Conservation (phyloP, 179 eudicot genomes). For the Drosera spatulata region DNA sequence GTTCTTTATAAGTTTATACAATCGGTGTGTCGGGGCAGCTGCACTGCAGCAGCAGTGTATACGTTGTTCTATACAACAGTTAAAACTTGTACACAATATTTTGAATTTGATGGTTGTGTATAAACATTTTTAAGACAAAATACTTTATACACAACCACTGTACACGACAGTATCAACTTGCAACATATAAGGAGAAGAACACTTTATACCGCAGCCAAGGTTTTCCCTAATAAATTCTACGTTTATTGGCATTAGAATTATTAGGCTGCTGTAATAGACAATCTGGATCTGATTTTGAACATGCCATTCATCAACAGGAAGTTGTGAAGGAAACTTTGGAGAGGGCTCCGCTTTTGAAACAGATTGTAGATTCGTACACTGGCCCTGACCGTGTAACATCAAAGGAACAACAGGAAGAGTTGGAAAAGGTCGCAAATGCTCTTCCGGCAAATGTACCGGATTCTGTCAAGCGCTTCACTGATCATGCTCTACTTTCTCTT, state of each 20-base stretch:
- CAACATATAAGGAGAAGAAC: no score
- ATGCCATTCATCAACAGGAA: conserved; percentile 26
- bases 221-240: no score
- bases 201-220: no score
- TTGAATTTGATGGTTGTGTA: no score
- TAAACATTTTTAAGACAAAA: no score
- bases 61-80: no score
- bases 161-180: no score
- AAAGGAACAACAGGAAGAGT: conserved; percentile 65
- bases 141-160: no score
- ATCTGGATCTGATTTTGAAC: neutral
- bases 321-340: conserved; percentile 61
- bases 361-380: conserved; percentile 59
- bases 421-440: conserved; percentile 80
- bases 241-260: neutral
- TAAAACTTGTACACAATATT: no score
- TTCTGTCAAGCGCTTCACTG: conserved; percentile 66
- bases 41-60: no score
- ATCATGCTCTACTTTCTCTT: conserved; percentile 74
- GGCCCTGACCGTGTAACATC: conserved; percentile 88
- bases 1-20: no score
- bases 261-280: neutral
- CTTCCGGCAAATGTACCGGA: conserved; percentile 59
- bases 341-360: conserved; percentile 63
- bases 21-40: no score